Evolutionary conservation across 805 yeast genomes (phyloP), one percentile per base, ranked within the genome.

Genomic region (Wickerhamomyces tratensis): DNA sequence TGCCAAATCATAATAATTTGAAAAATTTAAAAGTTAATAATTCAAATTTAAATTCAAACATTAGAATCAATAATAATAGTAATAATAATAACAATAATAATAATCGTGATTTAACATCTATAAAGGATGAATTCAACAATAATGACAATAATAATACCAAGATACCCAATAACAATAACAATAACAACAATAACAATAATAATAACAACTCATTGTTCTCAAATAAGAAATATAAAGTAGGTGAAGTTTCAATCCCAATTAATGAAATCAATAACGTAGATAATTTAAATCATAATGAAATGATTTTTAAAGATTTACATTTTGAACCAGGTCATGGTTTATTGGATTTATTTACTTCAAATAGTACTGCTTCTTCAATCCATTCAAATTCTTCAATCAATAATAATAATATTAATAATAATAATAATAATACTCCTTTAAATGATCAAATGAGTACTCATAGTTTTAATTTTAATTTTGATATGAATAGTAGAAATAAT

Each of bases 261-360:
- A 63, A 61, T 41, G 70, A 65, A 45, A 49, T 60, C 25, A 64
- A 64, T 2, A 57, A 52, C 38, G 58, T 58, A 6, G 57, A 48
- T 35, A 56, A 49, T 33, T 43, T 40, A 7, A 36, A 54, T 8
- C 49, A 52, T 7, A 48, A 49, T 30, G 55, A 31, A 31, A 11
- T 50, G 5, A 50, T 56, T 36, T 54, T 61, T 37, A 61, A 56
- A 29, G 67, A 63, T 40, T 38, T 58, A 11, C 64, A 63, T 5
- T 62, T 60, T 46, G 64, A 60, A 36, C 53, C 62, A 1, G 57
- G 63, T 6, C 62, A 56, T 43, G 74, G 74, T 1, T 52, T 68
- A 15, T 46, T 69, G 38, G 75, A 70, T 46, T 54, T 66, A 43
- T 65, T 69, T 38, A 46, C 62, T 14, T 59, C 59, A 41, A 46